Evolutionary conservation across 116 monocot species (phyloP).

Genomic region (Cymodocea nodosa): DNA sequence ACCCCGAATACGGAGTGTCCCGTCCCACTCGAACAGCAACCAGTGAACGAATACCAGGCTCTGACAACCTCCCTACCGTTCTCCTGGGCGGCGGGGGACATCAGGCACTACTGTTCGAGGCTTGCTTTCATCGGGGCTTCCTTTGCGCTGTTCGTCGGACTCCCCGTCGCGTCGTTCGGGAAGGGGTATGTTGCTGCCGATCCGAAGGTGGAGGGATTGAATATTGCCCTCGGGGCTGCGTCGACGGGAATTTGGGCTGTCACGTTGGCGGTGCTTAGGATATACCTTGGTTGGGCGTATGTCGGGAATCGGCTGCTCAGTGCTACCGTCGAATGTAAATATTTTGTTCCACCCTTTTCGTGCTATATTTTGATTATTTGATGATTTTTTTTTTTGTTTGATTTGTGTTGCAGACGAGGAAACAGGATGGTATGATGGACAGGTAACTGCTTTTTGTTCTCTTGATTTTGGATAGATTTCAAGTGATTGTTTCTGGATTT

Average conservation of each 20-base stretch:
- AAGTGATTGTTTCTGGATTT: no score
- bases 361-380: background rate
- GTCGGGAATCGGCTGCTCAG: conserved; percentile 92
- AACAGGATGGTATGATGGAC: conserved; percentile 97
- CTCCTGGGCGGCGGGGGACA: conserved; percentile 64
- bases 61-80: conserved; percentile 64
- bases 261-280: conserved; percentile 68
- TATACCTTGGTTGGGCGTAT: conserved; percentile 99
- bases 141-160: conserved; percentile 49
- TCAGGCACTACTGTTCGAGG: conserved; percentile 44
- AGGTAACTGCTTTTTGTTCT: conserved; percentile 31
- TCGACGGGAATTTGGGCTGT: conserved; percentile 55
- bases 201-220: conserved; percentile 17
- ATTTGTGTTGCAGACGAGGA: conserved; percentile 66
- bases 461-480: background rate
- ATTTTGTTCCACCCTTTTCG: background rate
- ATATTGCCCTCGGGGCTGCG: conserved; percentile 35
- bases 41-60: conserved; percentile 84
- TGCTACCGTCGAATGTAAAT: conserved; percentile 82
- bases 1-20: conserved; percentile 74
- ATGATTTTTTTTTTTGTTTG: conserved; percentile 1
- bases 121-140: conserved; percentile 43
- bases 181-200: conserved; percentile 1
- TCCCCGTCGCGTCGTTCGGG: conserved; percentile 64
- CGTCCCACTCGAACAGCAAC: conserved; percentile 87